Conservation (phyloP, 2,329 filamentous ascomycete species). For the Xylariaceae sp. region DNA sequence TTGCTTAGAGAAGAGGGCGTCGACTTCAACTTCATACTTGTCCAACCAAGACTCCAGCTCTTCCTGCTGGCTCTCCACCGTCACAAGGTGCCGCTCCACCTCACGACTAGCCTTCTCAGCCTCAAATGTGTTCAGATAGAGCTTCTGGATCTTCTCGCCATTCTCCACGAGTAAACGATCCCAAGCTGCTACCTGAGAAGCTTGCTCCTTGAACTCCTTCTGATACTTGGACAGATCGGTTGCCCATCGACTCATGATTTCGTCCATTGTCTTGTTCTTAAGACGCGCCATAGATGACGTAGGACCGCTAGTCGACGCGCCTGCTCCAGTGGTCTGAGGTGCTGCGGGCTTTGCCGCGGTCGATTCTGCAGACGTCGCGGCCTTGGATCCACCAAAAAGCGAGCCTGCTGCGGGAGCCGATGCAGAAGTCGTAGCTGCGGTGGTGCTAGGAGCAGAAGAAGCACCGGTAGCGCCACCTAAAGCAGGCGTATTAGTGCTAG, state of each 20-base stretch:
- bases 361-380: conserved; percentile 31
- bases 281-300: conserved; percentile 80
- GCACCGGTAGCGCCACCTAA: conserved; percentile 27
- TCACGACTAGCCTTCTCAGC: conserved; percentile 89
- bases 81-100: conserved; percentile 83
- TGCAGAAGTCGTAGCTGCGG: conserved; percentile 28
- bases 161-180: conserved; percentile 91
- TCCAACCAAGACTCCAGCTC: conserved; percentile 86
- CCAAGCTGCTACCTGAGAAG: conserved; percentile 81
- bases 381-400: conserved; percentile 30
- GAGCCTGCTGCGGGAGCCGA: conserved; percentile 31
- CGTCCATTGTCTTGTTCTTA: conserved; percentile 98
- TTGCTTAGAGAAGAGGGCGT: conserved; percentile 78
- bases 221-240: conserved; percentile 93
- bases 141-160: conserved; percentile 86
- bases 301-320: conserved; percentile 73
- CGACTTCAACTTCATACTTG: conserved; percentile 85
- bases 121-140: conserved; percentile 88
- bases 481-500: conserved; percentile 28
- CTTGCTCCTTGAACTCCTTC: conserved; percentile 90
- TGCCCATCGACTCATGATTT: conserved; percentile 96
- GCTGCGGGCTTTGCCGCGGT: conserved; percentile 25
- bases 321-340: conserved; percentile 41
- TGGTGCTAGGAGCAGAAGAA: conserved; percentile 20
- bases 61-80: conserved; percentile 87